Evolutionary conservation across 1,284 basidiomycete genomes (phyloP).

Genomic region (Heterobasidion irregulare): DNA sequence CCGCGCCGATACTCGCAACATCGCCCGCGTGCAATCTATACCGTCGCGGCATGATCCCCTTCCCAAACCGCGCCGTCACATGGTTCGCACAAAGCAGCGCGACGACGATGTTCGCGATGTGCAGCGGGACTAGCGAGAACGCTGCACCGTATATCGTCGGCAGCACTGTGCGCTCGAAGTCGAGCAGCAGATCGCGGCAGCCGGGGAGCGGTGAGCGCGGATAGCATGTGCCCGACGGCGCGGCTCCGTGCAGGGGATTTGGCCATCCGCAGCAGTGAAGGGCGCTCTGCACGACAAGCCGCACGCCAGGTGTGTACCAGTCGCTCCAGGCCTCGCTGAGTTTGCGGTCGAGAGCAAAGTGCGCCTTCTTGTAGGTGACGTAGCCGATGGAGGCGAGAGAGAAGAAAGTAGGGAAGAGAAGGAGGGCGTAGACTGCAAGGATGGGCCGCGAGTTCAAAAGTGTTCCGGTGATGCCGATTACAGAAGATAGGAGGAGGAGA

Average conservation of each 20-base stretch:
- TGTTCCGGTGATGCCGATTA: conserved; percentile 61
- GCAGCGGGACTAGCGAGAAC: conserved; percentile 59
- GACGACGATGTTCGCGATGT: conserved; percentile 55
- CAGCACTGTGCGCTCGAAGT: conserved; percentile 51
- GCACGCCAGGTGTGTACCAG: conserved; percentile 47
- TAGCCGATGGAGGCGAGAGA: conserved; percentile 65
- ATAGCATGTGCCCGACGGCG: conserved; percentile 56
- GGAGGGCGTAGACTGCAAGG: conserved; percentile 61
- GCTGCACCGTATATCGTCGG: conserved; percentile 46
- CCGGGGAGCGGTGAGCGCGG: conserved; percentile 59
- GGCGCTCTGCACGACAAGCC: conserved; percentile 58
- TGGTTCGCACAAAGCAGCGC: conserved; percentile 68
- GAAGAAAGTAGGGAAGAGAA: conserved; percentile 63
- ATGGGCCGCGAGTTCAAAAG: conserved; percentile 70
- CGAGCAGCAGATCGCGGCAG: conserved; percentile 58
- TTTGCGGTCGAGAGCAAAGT: conserved; percentile 68
- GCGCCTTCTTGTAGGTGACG: conserved; percentile 40
- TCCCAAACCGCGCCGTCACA: conserved; percentile 61
- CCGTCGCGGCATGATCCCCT: conserved; percentile 59
- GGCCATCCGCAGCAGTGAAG: conserved; percentile 72
- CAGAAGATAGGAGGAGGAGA: conserved; percentile 51
- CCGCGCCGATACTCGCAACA: neutral
- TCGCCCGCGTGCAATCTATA: conserved; percentile 39
- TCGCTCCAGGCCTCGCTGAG: conserved; percentile 67
- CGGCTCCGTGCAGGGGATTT: conserved; percentile 55